phyloP scores from a whole-genome alignment of 2,329 filamentous ascomycete genomes.

The Penicillium polonicum region DNA sequence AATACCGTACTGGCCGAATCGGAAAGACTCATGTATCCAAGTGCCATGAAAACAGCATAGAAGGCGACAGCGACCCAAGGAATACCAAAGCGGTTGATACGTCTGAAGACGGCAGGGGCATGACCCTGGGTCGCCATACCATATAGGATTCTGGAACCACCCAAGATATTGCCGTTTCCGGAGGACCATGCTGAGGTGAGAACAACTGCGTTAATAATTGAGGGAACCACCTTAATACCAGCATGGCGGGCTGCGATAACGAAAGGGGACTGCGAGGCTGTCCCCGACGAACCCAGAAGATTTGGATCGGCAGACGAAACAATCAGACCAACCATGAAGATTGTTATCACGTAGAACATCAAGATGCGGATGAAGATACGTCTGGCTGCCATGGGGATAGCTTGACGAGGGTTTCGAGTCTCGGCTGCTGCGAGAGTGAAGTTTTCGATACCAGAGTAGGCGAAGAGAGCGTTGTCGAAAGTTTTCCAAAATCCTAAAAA shows the following conservation, averaged over 20 bases:
- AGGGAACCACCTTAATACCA: slow-evolving; percentile 35
- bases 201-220: slow-evolving; percentile 24
- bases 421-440: slow-evolving; percentile 53
- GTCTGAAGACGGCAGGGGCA: slow-evolving; percentile 36
- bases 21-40: slow-evolving; percentile 64
- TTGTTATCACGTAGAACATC: slow-evolving; percentile 55
- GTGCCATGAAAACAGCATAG: slow-evolving; percentile 56
- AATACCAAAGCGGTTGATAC: slow-evolving; percentile 49
- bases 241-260: slow-evolving; percentile 48
- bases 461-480: slow-evolving; percentile 26
- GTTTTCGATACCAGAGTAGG: slow-evolving; percentile 47
- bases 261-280: slow-evolving; percentile 44
- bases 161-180: slow-evolving; percentile 43
- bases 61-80: slow-evolving; percentile 57
- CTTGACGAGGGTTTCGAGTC: slow-evolving; percentile 50
- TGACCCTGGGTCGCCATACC: slow-evolving; percentile 40
- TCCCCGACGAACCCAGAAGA: slow-evolving; percentile 48
- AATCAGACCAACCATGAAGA: slow-evolving; percentile 48
- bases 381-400: slow-evolving; percentile 53
- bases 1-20: slow-evolving; percentile 58
- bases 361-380: slow-evolving; percentile 55
- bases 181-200: slow-evolving; percentile 39
- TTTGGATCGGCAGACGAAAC: slow-evolving; percentile 47
- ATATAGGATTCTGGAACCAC: slow-evolving; percentile 39
- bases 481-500: slow-evolving; percentile 45